Base-by-base conservation (phyloP, 805 yeast genomes). In the Hemisphaericaspora nanyangensis region DNA sequence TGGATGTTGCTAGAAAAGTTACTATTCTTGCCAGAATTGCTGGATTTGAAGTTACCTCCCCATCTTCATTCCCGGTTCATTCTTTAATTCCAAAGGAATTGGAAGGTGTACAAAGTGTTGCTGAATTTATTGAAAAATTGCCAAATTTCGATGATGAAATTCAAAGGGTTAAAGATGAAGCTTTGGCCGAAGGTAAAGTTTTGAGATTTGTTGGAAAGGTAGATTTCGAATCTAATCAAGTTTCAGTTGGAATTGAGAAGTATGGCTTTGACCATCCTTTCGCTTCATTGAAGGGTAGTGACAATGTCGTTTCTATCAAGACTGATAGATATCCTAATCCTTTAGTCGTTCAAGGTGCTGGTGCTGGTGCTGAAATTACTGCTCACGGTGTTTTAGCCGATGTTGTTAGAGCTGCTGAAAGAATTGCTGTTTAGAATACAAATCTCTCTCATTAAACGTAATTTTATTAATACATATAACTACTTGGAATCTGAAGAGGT, bases 1-100 rank as follows among this genome's bases (percentile, higher is more conserved):
- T 93, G 60, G 99, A 93, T 59, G 96, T 93, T 45, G 99, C 99
- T 31, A 84, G 99, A 76, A 93, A 93, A 65, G 96, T 93, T 22
- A 89, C 99, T 18, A 93, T 93, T 49, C 77, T 93, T 47, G 95
- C 96, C 34, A 85, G 99, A 73, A 76, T 93, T 38, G 75, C 96
- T 12, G 99, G 99, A 3, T 75, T 85, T 39, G 69, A 78, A 43
- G 86, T 93, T 28, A 84, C 82, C 58, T 82, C 93, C 10, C 95
- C 98, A 51, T 76, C 89, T 28, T 79, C 96, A 10, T 91, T 93
- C 81, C 89, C 95, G 28, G 96, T 93, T 25, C 90, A 89, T 57
- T 86, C 96, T 10, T 76, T 93, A 57, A 90, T 93, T 56, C 99
- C 99, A 50, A 76, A 79, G 58, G 84, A 79, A 32, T 77, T 93